Evolutionary conservation across 2,329 filamentous ascomycete genomes (phyloP).

Genomic region (Exophiala bonariae): DNA sequence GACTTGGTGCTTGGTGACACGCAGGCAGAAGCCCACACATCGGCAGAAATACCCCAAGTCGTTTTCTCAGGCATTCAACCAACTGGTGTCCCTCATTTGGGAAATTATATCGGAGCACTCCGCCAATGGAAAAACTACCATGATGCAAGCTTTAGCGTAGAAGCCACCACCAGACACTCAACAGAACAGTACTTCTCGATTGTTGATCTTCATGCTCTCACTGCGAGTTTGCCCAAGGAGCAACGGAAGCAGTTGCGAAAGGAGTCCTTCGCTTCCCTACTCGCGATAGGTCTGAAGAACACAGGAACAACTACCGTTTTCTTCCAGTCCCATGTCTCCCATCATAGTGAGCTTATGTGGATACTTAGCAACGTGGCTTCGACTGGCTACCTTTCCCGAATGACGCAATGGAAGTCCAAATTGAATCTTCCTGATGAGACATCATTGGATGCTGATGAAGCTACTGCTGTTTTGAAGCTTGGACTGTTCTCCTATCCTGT

Average conservation of each 20-base stretch:
- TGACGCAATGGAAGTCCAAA: conserved; percentile 99
- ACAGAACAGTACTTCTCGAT: conserved; percentile 72
- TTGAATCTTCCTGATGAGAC: conserved; percentile 63
- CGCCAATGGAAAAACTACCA: conserved; percentile 84
- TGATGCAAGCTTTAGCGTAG: conserved; percentile 58
- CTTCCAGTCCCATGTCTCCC: conserved; percentile 72
- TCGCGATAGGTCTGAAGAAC: conserved; percentile 83
- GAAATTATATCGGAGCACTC: conserved; percentile 91
- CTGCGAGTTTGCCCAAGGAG: conserved; percentile 59
- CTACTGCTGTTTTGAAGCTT: conserved; percentile 70
- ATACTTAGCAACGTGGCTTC: conserved; percentile 88
- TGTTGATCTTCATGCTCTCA: conserved; percentile 93
- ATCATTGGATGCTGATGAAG: conserved; percentile 56
- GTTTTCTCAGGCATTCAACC: conserved; percentile 97
- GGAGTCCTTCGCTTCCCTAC: conserved; percentile 74
- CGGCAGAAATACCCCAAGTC: neutral
- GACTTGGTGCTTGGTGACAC: neutral
- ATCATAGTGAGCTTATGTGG: conserved; percentile 94
- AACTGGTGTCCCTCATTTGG: conserved; percentile 88
- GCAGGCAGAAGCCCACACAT: no score
- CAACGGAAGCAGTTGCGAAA: conserved; percentile 65
- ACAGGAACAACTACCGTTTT: conserved; percentile 72
- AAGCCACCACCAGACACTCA: conserved; percentile 3
- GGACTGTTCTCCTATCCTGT: conserved; percentile 96
- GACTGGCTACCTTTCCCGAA: conserved; percentile 91